These are phyloP conservation scores for Iberis amara DNA, from an alignment of 441 rosid species.

Conservation along the genomic window DNA sequence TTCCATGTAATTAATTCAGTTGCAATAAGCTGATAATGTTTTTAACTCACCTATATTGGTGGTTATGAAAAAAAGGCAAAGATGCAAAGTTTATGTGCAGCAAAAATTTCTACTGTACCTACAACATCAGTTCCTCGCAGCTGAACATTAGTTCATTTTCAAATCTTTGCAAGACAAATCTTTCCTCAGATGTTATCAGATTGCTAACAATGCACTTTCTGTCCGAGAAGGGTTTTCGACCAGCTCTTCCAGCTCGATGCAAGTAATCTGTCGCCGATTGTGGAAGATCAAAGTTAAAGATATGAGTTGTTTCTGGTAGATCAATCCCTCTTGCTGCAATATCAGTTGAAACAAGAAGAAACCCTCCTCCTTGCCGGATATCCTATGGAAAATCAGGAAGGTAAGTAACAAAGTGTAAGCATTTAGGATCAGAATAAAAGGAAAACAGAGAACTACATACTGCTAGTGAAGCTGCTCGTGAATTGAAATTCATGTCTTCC, in stretches of 20 bases:
- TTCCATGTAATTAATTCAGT: slow-evolving; percentile 6
- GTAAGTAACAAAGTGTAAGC: slow-evolving; percentile 14
- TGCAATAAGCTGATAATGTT: not conserved
- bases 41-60: slow-evolving; percentile 9
- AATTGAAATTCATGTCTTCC: slow-evolving; percentile 81
- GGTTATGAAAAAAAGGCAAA: slow-evolving; percentile 12
- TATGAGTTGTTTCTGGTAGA: slow-evolving; percentile 82
- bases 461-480: slow-evolving; percentile 69
- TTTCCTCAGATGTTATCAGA: slow-evolving; percentile 61
- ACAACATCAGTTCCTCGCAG: slow-evolving; percentile 50
- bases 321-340: slow-evolving; percentile 92
- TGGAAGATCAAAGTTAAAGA: slow-evolving; percentile 87
- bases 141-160: slow-evolving; percentile 77
- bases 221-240: slow-evolving; percentile 85
- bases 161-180: slow-evolving; percentile 77
- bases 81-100: not conserved
- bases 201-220: slow-evolving; percentile 61
- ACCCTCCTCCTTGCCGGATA: slow-evolving; percentile 67
- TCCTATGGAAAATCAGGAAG: slow-evolving; percentile 38
- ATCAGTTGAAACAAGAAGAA: slow-evolving; percentile 87
- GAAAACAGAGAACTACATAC: slow-evolving; percentile 37
- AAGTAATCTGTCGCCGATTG: slow-evolving; percentile 73
- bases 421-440: not conserved
- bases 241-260: slow-evolving; percentile 91
- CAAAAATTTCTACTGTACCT: slow-evolving; percentile 19